phyloP scores from a whole-genome alignment of 306 rosid species.

The Myrica gale region DNA sequence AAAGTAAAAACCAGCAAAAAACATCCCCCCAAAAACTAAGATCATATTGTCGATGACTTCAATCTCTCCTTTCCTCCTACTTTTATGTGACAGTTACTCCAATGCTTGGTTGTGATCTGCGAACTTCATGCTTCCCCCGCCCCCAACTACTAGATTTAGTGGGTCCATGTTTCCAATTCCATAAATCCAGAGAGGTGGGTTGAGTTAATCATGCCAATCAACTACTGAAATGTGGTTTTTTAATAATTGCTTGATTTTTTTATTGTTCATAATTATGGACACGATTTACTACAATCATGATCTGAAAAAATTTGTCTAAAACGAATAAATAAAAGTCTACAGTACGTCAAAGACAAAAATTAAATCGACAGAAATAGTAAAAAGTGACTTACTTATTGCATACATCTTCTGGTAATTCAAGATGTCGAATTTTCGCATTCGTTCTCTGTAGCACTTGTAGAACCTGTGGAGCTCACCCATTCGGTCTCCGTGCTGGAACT shows the following conservation, averaged over 20 bases:
- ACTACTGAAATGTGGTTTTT: constrained; percentile 12
- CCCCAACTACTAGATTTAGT: constrained; percentile 47
- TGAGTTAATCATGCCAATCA: constrained; percentile 27
- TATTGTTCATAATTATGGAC: constrained; percentile 20
- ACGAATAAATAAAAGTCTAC: not conserved
- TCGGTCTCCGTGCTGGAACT: constrained; percentile 43
- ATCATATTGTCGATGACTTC: not conserved
- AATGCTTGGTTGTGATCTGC: constrained; percentile 9
- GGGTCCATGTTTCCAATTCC: constrained; percentile 35
- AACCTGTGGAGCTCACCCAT: constrained; percentile 75
- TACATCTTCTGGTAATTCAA: constrained; percentile 95
- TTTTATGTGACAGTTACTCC: constrained; percentile 21
- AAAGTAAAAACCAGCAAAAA: not conserved
- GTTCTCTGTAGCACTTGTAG: constrained; percentile 75
- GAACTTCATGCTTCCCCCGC: constrained; percentile 32
- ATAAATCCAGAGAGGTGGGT: constrained; percentile 33
- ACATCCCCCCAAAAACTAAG: not conserved
- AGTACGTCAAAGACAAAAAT: not conserved
- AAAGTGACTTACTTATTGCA: constrained; percentile 69
- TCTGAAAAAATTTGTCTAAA: not conserved
- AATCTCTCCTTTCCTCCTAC: constrained; percentile 7
- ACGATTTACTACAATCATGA: constrained; percentile 5
- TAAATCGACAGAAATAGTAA: not conserved
- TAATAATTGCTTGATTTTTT: no score
- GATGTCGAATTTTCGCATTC: constrained; percentile 95